Evolutionary conservation across 495 filamentous ascomycete species (phyloP).

Genomic region (Elasticomyces elasticus): DNA sequence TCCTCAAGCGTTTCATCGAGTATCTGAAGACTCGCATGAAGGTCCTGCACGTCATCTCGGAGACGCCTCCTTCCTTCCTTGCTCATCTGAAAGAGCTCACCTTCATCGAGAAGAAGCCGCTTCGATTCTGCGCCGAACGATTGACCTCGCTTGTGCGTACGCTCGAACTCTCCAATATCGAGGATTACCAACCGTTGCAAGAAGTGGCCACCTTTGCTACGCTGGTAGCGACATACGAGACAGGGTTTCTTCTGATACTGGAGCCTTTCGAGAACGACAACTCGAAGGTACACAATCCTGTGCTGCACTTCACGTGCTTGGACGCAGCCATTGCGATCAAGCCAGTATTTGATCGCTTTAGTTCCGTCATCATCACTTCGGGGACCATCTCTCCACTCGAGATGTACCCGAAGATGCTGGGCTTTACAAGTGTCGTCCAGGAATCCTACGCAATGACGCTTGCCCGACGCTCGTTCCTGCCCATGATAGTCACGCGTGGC

Average conservation of each 20-base stretch:
- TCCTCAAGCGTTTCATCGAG: conserved; percentile 92
- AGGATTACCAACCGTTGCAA: conserved; percentile 93
- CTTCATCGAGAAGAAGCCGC: conserved; percentile 92
- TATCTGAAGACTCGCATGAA: conserved; percentile 96
- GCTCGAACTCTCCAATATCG: conserved; percentile 91
- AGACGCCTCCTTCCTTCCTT: conserved; percentile 90
- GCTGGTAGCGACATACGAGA: conserved; percentile 92
- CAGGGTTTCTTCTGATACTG: conserved; percentile 88
- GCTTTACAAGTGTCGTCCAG: conserved; percentile 81
- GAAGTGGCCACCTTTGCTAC: conserved; percentile 99
- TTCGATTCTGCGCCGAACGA: conserved; percentile 92
- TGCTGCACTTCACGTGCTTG: conserved; percentile 91
- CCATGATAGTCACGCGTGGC: conserved; percentile 93
- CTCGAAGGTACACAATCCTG: conserved; percentile 88
- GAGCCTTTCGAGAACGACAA: conserved; percentile 95
- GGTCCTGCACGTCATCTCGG: conserved; percentile 90
- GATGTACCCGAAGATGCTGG: conserved; percentile 99
- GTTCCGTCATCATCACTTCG: conserved; percentile 96
- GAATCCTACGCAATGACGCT: conserved; percentile 97
- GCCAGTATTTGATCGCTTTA: conserved; percentile 93
- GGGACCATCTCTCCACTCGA: conserved; percentile 94
- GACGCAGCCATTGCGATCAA: conserved; percentile 98
- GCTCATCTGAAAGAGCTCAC: conserved; percentile 89
- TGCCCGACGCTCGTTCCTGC: conserved; percentile 86
- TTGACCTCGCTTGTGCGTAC: conserved; percentile 91